Conservation (phyloP, 768 basidiomycete genomes). For the Suillus sp. region DNA sequence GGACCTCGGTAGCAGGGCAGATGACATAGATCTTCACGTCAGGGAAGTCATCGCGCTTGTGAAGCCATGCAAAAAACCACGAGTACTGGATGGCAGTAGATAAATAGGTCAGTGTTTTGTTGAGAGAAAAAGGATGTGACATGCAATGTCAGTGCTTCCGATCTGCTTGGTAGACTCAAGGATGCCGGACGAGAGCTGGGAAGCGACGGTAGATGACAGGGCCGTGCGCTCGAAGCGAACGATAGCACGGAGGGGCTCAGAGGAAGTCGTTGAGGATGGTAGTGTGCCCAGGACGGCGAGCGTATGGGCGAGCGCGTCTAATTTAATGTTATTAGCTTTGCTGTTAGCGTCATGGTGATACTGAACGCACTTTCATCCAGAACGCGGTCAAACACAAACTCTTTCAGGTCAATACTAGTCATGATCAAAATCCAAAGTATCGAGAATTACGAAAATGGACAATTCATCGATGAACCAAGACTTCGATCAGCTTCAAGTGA, state of each 20-base stretch:
- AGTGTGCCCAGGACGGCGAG: constrained; percentile 75
- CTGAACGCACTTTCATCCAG: constrained; percentile 49
- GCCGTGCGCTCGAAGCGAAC: constrained; percentile 80
- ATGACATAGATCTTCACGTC: constrained; percentile 87
- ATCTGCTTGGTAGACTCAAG: constrained; percentile 50
- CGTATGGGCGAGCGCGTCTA: constrained; percentile 42
- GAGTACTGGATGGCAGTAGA: constrained; percentile 57
- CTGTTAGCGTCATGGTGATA: not conserved
- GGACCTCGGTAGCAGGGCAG: constrained; percentile 86
- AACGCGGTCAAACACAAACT: constrained; percentile 56
- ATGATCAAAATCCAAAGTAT: not conserved
- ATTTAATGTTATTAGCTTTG: not conserved
- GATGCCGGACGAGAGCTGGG: constrained; percentile 38
- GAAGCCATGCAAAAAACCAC: constrained; percentile 78
- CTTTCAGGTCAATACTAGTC: constrained; percentile 34
- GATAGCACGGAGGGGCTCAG: constrained; percentile 54
- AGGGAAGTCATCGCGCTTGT: constrained; percentile 36
- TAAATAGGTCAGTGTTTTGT: constrained; percentile 13
- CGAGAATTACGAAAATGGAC: not conserved
- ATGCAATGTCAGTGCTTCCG: constrained; percentile 69
- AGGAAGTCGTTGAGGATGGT: constrained; percentile 27
- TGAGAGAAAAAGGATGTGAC: constrained; percentile 20
- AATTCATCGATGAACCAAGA: not conserved
- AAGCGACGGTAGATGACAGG: constrained; percentile 46
- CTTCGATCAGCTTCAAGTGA: too few relatives aligned